These are phyloP conservation scores for Fragaria ananassa DNA, from an alignment of 306 rosid genomes.

Conservation along the genomic window DNA sequence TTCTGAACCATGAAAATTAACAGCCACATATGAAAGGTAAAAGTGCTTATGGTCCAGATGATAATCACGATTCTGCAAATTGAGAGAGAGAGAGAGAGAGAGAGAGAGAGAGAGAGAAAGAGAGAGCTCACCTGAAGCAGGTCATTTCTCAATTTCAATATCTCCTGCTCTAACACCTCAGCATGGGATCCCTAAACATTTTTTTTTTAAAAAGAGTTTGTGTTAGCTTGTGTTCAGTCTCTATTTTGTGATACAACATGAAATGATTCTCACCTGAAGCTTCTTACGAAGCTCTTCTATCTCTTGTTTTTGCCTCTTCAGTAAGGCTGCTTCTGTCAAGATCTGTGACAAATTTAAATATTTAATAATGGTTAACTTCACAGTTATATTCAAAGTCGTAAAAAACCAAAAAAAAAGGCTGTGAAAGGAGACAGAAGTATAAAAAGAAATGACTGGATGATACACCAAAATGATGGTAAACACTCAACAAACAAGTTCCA, in stretches of 20 bases:
- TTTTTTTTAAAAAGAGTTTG: neutral
- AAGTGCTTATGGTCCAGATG: slow-evolving; percentile 9
- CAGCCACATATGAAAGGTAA: slow-evolving; percentile 10
- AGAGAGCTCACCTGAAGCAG: slow-evolving; percentile 62
- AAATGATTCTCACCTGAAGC: slow-evolving; percentile 60
- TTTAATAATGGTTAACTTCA: slow-evolving; percentile 8
- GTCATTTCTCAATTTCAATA: slow-evolving; percentile 85
- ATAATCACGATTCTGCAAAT: slow-evolving; percentile 1
- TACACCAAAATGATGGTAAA: neutral
- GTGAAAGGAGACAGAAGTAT: neutral
- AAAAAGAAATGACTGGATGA: neutral
- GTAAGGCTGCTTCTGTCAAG: slow-evolving; percentile 87
- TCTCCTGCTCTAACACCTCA: slow-evolving; percentile 82
- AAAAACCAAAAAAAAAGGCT: neutral
- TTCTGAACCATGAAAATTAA: slow-evolving; percentile 49
- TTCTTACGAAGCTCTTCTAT: slow-evolving; percentile 84
- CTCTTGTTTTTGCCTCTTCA: slow-evolving; percentile 88
- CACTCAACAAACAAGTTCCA: neutral
- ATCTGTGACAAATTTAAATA: slow-evolving; percentile 46
- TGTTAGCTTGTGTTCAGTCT: slow-evolving; percentile 16
- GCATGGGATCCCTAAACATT: slow-evolving; percentile 85
- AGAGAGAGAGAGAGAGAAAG: neutral
- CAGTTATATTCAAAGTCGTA: neutral
- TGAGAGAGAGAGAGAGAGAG: neutral
- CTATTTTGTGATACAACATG: slow-evolving; percentile 18